Evolutionary conservation across 1,284 basidiomycete species (phyloP), one percentile per base, ranked within the genome.

Genomic region (Rhodotorula sp.): DNA sequence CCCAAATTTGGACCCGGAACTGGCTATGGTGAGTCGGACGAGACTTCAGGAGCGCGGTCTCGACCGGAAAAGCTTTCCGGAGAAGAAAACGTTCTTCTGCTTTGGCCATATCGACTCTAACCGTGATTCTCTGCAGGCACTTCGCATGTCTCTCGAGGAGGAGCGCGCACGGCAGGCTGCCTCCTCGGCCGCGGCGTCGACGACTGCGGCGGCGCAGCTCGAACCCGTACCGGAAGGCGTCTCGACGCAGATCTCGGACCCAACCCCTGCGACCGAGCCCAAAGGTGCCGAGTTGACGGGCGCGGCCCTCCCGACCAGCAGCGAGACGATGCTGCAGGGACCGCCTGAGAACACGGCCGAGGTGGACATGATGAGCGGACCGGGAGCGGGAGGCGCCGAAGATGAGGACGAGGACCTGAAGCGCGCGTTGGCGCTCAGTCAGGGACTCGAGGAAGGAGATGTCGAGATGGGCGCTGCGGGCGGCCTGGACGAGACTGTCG

Each of bases 111-210:
- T 31, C 47, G 0, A 2, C 16, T 38, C 15, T 21, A 6, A 16
- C 31, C 18, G 19, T 48, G 18, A 5, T 18, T 3, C 3, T 15
- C 54, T 58, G 5, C 78, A 97, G 93, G 95, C 94, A 18, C 85
- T 99, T 57, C 91, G 95, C 54, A 93, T 99, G 89, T 98, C 95
- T 0, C 88, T 99, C 85, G 92, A 97, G 82, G 95, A 99, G 82
- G 95, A 95, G 72, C 89, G 91, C 80, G 93, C 93, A 48, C 88
- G 94, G 31, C 91, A 92, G 83, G 89, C 87, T n/a, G 90, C 87
- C 10, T 74, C 82, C 0, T 50, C 71, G 10, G 67, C 82, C 26
- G 68, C 82, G 3, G 74, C 83, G 12, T 59, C 80, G 49, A 76
- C 81, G 7, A 71, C 83, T 1, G 77, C 84, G 21, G 76, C 83